Evolutionary conservation across 495 filamentous ascomycete species (phyloP).

Genomic region (Diplogelasinospora grovesii): DNA sequence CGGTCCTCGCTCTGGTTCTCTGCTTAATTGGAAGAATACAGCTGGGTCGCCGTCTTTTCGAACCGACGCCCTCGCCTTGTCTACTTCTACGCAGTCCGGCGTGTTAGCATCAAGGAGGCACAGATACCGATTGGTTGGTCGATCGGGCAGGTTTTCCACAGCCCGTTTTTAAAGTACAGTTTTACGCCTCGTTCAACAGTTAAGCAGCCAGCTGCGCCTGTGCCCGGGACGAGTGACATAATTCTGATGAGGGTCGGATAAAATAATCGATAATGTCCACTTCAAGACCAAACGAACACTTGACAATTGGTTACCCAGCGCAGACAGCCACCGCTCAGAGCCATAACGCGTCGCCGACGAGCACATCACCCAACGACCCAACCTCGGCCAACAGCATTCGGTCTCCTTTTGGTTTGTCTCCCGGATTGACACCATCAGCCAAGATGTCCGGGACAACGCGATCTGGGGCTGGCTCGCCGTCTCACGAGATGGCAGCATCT

Average conservation of each 20-base stretch:
- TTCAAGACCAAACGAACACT: conserved; percentile 69
- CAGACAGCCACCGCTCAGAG: conserved; percentile 54
- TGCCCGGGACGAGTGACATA: conserved; percentile 13
- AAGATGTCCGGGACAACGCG: conserved; percentile 69
- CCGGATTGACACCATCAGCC: conserved; percentile 54
- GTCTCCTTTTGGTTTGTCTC: conserved; percentile 67
- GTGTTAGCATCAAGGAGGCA: no score
- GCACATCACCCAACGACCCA: conserved; percentile 82
- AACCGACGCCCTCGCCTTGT: conserved; percentile 7
- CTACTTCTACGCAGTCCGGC: conserved; percentile 5
- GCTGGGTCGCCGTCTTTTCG: background rate
- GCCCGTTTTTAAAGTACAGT: conserved; percentile 1
- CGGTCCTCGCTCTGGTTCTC: conserved; percentile 2
- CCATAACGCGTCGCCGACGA: conserved; percentile 80
- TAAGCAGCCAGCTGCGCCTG: no score
- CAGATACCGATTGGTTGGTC: no score
- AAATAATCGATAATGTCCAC: conserved; percentile 90
- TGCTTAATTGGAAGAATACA: conserved; percentile 15
- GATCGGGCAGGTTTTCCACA: no score
- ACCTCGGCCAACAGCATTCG: conserved; percentile 57
- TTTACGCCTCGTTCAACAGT: conserved; percentile 6
- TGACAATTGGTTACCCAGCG: conserved; percentile 63
- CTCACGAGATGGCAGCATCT: conserved; percentile 74
- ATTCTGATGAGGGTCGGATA: conserved; percentile 41
- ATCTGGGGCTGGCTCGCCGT: conserved; percentile 92